Evolutionary conservation across 331 rosid species (phyloP).

Genomic region (Rosa hybrid): DNA sequence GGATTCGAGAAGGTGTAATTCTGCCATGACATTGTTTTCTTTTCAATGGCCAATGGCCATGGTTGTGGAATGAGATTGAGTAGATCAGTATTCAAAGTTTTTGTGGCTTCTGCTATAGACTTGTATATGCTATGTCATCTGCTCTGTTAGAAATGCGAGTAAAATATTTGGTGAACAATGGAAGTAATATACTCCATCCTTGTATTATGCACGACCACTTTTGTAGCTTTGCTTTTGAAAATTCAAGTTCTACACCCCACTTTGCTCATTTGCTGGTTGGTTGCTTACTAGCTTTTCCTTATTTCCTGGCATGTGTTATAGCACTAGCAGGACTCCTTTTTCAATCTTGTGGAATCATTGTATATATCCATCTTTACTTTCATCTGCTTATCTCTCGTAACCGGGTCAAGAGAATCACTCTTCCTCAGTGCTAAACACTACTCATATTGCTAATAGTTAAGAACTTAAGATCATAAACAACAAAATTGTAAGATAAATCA

Average conservation of each 20-base stretch:
- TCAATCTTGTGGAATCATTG: neutral
- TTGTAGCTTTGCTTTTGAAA: neutral
- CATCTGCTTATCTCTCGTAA: neutral
- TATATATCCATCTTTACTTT: neutral
- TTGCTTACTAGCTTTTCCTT: neutral
- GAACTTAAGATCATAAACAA: neutral
- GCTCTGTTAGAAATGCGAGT: constrained; percentile 8
- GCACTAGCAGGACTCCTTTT: neutral
- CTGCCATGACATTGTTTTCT: neutral
- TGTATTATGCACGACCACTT: neutral
- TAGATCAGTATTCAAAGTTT: constrained; percentile 31
- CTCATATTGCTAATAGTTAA: neutral
- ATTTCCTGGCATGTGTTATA: neutral
- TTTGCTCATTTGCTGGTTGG: neutral
- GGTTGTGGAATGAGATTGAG: constrained; percentile 6
- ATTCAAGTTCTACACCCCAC: neutral
- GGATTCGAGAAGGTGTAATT: constrained; percentile 53
- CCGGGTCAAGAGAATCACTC: neutral
- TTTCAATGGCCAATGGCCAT: constrained; percentile 12
- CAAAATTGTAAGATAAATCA: neutral
- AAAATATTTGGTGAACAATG: neutral
- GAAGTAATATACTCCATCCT: constrained; percentile 4
- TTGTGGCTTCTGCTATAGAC: constrained; percentile 29
- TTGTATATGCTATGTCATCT: constrained; percentile 15
- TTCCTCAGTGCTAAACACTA: neutral